These are phyloP conservation scores for Vigna reflexopilosa DNA, from an alignment of 306 rosid genomes.

Conservation along the genomic window DNA sequence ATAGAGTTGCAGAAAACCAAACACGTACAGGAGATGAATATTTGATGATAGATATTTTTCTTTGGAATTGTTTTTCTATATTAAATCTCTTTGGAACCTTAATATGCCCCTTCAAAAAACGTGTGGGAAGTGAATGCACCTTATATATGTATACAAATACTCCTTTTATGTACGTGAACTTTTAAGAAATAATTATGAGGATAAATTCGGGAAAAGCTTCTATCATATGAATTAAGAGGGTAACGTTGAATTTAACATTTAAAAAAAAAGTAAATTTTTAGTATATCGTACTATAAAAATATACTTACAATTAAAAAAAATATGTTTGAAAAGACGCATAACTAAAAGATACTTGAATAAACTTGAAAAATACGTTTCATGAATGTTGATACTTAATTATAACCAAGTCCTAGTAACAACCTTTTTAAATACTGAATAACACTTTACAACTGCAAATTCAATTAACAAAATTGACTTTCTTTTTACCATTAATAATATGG, in stretches of 20 bases:
- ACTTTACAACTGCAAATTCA: constrained; percentile 12
- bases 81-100: constrained; percentile 20
- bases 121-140: constrained; percentile 29
- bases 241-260: not conserved
- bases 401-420: not conserved
- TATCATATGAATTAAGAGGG: not conserved
- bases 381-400: no score
- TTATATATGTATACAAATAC: not conserved
- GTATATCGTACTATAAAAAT: not conserved
- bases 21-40: constrained; percentile 8
- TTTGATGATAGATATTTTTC: not conserved
- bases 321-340: no score
- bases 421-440: not conserved
- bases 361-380: no score
- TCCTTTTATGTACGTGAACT: not conserved
- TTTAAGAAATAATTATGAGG: not conserved
- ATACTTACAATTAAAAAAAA: not conserved
- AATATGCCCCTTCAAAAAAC: not conserved
- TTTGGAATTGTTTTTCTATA: constrained; percentile 11
- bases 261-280: not conserved
- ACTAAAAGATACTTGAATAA: no score
- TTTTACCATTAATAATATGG: not conserved
- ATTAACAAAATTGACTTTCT: constrained; percentile 6
- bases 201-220: not conserved
- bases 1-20: not conserved